These are phyloP conservation scores for Lomentospora prolificans DNA, from an alignment of 2,329 filamentous ascomycete genomes.

Conservation along the genomic window DNA sequence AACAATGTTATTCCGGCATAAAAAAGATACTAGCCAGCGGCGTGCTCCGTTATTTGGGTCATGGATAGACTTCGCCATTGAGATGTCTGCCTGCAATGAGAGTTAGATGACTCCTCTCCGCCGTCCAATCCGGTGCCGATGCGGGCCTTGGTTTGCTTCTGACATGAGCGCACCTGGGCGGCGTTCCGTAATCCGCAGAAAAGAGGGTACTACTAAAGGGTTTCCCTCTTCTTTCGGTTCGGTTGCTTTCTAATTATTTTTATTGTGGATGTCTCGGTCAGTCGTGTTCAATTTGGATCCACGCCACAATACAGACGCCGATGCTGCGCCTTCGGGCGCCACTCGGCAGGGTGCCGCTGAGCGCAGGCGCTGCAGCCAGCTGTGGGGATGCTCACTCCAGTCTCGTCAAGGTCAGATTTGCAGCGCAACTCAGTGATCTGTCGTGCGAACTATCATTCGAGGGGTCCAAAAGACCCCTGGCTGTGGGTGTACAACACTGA, in stretches of 20 bases:
- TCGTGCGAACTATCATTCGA: no score
- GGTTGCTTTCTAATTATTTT: background rate
- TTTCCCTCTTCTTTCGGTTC: background rate
- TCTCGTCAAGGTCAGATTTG: no score
- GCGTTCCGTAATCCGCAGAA: background rate
- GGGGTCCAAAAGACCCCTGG: no score
- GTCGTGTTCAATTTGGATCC: background rate
- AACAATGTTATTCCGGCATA: background rate
- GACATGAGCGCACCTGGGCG: background rate
- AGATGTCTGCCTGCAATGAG: background rate
- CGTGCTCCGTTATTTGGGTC: background rate
- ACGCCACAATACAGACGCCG: background rate
- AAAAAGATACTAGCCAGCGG: no score
- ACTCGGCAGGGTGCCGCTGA: slow-evolving; percentile 3
- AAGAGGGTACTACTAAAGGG: background rate
- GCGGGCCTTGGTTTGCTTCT: background rate
- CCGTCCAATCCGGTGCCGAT: background rate
- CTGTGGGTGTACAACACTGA: no score
- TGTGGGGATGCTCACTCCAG: background rate
- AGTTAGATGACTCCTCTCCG: background rate
- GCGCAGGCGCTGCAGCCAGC: background rate
- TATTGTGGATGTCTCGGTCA: background rate
- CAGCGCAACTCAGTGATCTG: no score
- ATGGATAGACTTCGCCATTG: background rate
- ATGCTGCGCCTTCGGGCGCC: slow-evolving; percentile 1